A percentile compares a stretch with the other conserved stretches of the same genome.
phyloP scores from a whole-genome alignment of 306 rosid genomes.

The Acacia melanoxylon region DNA sequence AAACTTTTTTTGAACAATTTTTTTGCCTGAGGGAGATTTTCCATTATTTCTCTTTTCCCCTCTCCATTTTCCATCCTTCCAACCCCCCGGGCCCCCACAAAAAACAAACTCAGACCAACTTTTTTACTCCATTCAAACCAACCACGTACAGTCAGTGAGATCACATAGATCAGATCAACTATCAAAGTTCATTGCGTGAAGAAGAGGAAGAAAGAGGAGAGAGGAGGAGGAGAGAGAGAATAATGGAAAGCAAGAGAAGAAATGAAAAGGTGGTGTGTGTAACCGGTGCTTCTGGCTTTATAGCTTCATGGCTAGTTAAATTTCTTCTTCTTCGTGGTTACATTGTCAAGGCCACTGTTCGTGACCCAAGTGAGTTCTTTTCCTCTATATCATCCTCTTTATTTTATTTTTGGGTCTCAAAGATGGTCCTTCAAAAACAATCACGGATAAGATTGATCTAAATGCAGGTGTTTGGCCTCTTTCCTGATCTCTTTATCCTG shows the following conservation, averaged over 20 bases:
- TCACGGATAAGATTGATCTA: not conserved
- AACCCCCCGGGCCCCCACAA: too few relatives aligned
- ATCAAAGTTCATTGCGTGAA: too few relatives aligned
- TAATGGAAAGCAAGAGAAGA: not conserved
- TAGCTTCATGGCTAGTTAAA: not conserved
- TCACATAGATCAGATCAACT: too few relatives aligned
- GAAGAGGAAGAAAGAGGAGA: not conserved
- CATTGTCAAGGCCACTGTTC: not conserved
- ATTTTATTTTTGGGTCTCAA: not conserved
- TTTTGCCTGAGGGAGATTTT: too few relatives aligned
- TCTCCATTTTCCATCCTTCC: too few relatives aligned
- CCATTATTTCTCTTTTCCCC: too few relatives aligned
- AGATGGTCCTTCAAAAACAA: not conserved
- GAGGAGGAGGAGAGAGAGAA: not conserved
- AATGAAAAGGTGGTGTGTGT: not conserved
- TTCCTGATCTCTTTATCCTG: not conserved
- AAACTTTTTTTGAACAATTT: too few relatives aligned
- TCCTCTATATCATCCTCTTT: not conserved
- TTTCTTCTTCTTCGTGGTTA: not conserved
- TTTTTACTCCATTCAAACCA: too few relatives aligned
- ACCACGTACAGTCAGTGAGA: too few relatives aligned
- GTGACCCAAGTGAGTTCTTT: not conserved
- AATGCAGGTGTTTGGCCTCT: not conserved
- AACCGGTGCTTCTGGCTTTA: not conserved
- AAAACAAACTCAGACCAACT: too few relatives aligned